phyloP scores from a whole-genome alignment of 148 eudicot species.

The Polygonum aviculare region DNA sequence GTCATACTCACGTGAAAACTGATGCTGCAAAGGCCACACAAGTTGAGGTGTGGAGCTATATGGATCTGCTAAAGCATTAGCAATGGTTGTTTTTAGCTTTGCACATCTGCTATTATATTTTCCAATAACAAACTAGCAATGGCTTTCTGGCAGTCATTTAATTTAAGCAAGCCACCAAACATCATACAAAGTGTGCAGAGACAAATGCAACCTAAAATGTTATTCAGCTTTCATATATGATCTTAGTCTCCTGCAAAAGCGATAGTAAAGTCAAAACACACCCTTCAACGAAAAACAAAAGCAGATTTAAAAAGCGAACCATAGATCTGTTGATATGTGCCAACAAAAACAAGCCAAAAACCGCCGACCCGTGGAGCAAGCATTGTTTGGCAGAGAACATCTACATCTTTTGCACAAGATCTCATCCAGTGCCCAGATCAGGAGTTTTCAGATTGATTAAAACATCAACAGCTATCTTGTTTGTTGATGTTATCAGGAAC shows the following conservation, averaged over 20 bases:
- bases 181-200: neutral
- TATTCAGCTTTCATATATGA: neutral
- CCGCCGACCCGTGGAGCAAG: neutral
- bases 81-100: neutral
- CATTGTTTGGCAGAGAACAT: neutral
- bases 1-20: too few species aligned
- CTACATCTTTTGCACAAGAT: neutral
- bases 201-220: neutral
- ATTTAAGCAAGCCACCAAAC: neutral
- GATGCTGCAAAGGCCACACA: neutral
- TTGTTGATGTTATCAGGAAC: conserved; percentile 27
- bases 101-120: too few species aligned
- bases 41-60: neutral
- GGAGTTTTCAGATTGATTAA: neutral
- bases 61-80: neutral
- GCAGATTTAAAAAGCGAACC: conserved; percentile 5
- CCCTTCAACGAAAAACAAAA: neutral
- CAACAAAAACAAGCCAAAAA: neutral
- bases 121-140: too few species aligned
- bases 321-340: neutral
- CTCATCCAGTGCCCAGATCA: conserved; percentile 5
- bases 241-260: neutral
- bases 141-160: neutral
- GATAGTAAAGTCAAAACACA: neutral
- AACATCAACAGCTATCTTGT: conserved; percentile 15